These are phyloP conservation scores for Trichoderma oligosporum DNA, from an alignment of 2,329 filamentous ascomycete genomes.

Conservation along the genomic window DNA sequence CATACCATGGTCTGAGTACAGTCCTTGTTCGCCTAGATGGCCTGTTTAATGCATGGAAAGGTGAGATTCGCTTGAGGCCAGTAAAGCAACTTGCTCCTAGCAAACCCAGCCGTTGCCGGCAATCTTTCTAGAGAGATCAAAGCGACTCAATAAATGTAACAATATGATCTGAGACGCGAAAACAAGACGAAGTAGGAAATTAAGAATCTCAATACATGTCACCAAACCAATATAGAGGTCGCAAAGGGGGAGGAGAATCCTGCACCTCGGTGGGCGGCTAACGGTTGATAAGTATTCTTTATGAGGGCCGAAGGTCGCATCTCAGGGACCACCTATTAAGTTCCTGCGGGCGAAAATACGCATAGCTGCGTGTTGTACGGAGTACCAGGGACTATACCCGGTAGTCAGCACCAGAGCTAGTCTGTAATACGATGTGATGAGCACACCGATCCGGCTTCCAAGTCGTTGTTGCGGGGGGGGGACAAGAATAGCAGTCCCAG, in stretches of 20 bases:
- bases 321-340: conserved; percentile 7
- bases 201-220: conserved; percentile 32
- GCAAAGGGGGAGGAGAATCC: conserved; percentile 40
- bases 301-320: conserved; percentile 12
- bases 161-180: conserved; percentile 29
- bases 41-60: conserved; percentile 4
- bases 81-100: conserved; percentile 17
- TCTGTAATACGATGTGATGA: conserved; percentile 23
- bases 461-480: conserved; percentile 18
- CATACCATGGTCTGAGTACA: too few relatives aligned
- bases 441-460: conserved; percentile 18
- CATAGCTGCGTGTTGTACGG: conserved; percentile 19
- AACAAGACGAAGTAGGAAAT: conserved; percentile 29
- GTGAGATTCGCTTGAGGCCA: background rate
- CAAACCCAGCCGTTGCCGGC: conserved; percentile 39
- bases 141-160: conserved; percentile 15
- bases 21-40: too few relatives aligned
- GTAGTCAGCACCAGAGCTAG: conserved; percentile 20
- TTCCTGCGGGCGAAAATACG: conserved; percentile 17
- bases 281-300: conserved; percentile 47
- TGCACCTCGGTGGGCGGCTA: conserved; percentile 42
- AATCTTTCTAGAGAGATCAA: conserved; percentile 28
- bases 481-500: conserved; percentile 22
- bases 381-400: conserved; percentile 11
- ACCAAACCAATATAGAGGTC: conserved; percentile 34